phyloP scores from a whole-genome alignment of 495 filamentous ascomycete genomes.

The Aspergillus avenaceus region DNA sequence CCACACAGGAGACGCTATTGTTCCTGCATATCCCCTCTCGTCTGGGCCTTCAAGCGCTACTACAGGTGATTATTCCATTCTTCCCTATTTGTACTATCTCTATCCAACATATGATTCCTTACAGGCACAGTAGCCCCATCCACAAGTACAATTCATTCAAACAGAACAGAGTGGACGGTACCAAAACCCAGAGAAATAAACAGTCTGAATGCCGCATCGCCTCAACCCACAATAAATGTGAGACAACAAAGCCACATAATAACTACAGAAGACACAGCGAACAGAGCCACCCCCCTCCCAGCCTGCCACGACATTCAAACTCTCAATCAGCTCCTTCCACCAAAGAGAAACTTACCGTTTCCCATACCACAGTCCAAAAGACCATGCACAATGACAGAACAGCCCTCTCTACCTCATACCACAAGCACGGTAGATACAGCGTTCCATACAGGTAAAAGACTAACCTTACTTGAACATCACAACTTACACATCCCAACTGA shows the following conservation, averaged over 20 bases:
- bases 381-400: background rate
- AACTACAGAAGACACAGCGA: background rate
- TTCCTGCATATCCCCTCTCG: background rate
- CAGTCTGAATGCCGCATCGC: too few species aligned
- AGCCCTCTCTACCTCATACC: background rate
- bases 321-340: conserved; percentile 39
- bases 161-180: too few species aligned
- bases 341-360: conserved; percentile 44
- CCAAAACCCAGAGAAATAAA: too few species aligned
- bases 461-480: too few species aligned
- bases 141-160: too few species aligned
- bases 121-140: too few species aligned
- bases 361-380: conserved; percentile 22
- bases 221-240: background rate
- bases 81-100: too few species aligned
- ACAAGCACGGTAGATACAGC: background rate
- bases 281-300: conserved; percentile 11
- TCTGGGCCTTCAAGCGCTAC: conserved; percentile 6
- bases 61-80: too few species aligned
- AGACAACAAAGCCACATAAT: too few species aligned
- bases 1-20: background rate
- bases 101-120: too few species aligned
- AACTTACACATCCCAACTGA: too few species aligned
- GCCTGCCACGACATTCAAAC: conserved; percentile 21
- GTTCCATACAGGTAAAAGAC: background rate